Conservation (phyloP, 768 basidiomycete genomes). For the Coprinellus aureogranulatus region DNA sequence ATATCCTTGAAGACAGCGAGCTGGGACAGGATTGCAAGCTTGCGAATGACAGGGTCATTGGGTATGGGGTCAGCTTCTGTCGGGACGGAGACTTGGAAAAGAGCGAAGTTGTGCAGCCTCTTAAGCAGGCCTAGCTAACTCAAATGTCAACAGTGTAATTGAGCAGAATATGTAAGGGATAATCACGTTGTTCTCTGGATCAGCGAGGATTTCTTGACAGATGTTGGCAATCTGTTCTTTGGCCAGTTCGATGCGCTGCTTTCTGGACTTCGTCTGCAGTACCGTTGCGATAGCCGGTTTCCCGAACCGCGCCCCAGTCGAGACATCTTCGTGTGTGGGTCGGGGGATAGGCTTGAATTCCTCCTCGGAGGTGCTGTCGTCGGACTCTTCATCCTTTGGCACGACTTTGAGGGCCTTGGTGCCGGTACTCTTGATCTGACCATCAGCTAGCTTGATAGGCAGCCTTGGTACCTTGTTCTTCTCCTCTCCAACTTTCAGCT, state of each 20-base stretch:
- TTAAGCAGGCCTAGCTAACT: slow-evolving; percentile 80
- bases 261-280: slow-evolving; percentile 62
- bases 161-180: neutral
- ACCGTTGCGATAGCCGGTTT: slow-evolving; percentile 74
- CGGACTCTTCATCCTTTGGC: slow-evolving; percentile 8
- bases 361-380: slow-evolving; percentile 11
- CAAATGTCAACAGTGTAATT: slow-evolving; percentile 3
- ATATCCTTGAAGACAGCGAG: slow-evolving; percentile 95
- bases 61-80: slow-evolving; percentile 65
- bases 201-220: slow-evolving; percentile 90
- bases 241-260: slow-evolving; percentile 66
- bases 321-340: slow-evolving; percentile 58
- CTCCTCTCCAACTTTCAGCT: slow-evolving; percentile 45
- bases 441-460: slow-evolving; percentile 85
- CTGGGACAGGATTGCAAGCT: slow-evolving; percentile 85
- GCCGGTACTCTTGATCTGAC: slow-evolving; percentile 65
- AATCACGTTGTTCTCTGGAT: slow-evolving; percentile 92
- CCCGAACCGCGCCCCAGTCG: slow-evolving; percentile 88
- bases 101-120: slow-evolving; percentile 86
- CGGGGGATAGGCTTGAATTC: slow-evolving; percentile 27
- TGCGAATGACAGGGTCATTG: slow-evolving; percentile 82
- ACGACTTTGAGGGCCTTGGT: slow-evolving; percentile 25
- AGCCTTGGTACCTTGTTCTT: slow-evolving; percentile 55
- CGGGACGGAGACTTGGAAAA: slow-evolving; percentile 66
- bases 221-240: slow-evolving; percentile 93